A percentile compares a stretch with the other conserved stretches of the same genome.
Evolutionary conservation across 768 basidiomycete genomes (phyloP).

Genomic region (Hygrocybe coccinea): DNA sequence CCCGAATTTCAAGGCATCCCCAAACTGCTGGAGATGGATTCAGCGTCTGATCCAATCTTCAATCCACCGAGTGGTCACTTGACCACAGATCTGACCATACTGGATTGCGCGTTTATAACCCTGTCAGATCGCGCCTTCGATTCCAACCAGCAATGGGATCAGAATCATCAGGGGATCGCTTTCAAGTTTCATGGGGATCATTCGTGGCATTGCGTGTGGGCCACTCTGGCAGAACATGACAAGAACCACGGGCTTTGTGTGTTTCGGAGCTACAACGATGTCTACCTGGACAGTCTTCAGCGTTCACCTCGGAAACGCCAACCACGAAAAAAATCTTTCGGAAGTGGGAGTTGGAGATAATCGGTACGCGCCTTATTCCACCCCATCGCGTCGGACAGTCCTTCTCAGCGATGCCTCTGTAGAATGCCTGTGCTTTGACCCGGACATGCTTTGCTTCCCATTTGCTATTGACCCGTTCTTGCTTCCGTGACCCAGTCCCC

Average conservation of each 20-base stretch:
- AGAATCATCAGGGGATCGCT: conserved; percentile 45
- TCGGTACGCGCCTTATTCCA: neutral
- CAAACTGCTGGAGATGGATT: conserved; percentile 53
- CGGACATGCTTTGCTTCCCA: too few species aligned
- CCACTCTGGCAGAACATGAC: conserved; percentile 52
- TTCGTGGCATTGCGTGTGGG: conserved; percentile 63
- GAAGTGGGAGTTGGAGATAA: conserved; percentile 11
- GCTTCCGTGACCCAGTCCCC: too few species aligned
- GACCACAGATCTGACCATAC: conserved; percentile 38
- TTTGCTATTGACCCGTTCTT: too few species aligned
- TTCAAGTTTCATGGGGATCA: conserved; percentile 47
- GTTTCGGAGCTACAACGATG: conserved; percentile 58
- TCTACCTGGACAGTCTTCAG: conserved; percentile 47
- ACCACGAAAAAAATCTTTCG: neutral
- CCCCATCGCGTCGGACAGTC: neutral
- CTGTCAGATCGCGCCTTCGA: conserved; percentile 58
- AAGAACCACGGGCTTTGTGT: conserved; percentile 35
- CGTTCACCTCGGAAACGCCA: conserved; percentile 37
- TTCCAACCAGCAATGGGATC: conserved; percentile 38
- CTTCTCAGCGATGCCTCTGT: neutral
- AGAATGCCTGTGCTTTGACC: too few species aligned
- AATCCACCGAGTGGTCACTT: conserved; percentile 25
- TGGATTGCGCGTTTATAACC: conserved; percentile 50
- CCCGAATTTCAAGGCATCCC: conserved; percentile 47
- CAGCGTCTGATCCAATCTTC: conserved; percentile 36